A percentile compares a stretch with the other conserved stretches of the same genome.
These are phyloP conservation scores for Mycena chlorophos DNA, from an alignment of 768 basidiomycete genomes.

Conservation along the genomic window DNA sequence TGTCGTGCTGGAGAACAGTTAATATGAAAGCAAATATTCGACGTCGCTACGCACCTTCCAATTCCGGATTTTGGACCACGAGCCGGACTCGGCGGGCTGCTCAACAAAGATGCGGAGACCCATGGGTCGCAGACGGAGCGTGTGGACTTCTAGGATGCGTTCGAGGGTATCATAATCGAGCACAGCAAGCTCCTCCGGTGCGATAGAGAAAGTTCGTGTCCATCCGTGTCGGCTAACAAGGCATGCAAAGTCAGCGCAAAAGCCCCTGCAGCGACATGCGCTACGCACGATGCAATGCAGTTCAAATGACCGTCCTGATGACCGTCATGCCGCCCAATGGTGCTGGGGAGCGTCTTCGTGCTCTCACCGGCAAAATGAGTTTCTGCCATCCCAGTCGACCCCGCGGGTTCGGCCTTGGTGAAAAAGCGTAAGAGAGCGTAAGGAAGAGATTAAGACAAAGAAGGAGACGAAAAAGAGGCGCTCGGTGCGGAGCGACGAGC, in stretches of 20 bases:
- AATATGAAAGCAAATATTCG: neutral
- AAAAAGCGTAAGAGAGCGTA: slow-evolving; percentile 13
- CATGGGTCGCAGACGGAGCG: slow-evolving; percentile 26
- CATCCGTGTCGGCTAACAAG: slow-evolving; percentile 26
- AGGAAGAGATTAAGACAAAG: slow-evolving; percentile 4
- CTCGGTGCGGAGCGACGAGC: neutral
- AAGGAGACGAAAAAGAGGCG: slow-evolving; percentile 8
- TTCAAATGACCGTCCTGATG: slow-evolving; percentile 24
- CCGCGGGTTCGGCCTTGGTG: slow-evolving; percentile 8
- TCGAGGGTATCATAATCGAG: slow-evolving; percentile 27
- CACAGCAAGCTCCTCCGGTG: slow-evolving; percentile 22
- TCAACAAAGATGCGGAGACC: slow-evolving; percentile 26
- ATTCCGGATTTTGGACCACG: slow-evolving; percentile 23
- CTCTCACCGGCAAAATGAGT: slow-evolving; percentile 20
- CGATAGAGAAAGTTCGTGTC: slow-evolving; percentile 26
- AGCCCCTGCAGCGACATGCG: too few species aligned
- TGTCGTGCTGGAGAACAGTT: slow-evolving; percentile 17
- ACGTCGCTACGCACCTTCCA: slow-evolving; percentile 14
- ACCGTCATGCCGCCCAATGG: slow-evolving; percentile 23
- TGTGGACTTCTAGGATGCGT: slow-evolving; percentile 27
- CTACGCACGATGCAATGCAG: slow-evolving; percentile 21
- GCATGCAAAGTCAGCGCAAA: neutral
- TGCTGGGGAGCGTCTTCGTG: slow-evolving; percentile 22
- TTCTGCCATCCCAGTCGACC: slow-evolving; percentile 16
- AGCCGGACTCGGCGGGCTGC: slow-evolving; percentile 25